These are phyloP conservation scores for Scenedesmus sp. DNA, from an alignment of 163 green algal genomes.

Conservation along the genomic window DNA sequence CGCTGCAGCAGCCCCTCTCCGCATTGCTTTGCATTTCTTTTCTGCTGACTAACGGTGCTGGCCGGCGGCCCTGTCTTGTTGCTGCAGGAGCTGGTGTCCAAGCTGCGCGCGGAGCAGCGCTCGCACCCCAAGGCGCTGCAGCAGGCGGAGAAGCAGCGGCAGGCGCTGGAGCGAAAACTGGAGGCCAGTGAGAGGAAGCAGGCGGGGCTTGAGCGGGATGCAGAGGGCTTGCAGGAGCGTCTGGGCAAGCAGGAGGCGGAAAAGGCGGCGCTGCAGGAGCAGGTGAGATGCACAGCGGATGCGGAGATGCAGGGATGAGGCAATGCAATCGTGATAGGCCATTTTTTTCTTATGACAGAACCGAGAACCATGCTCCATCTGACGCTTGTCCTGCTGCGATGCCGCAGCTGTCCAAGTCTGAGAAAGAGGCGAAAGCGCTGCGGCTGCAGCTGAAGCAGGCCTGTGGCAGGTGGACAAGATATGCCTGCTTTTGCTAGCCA, in stretches of 20 bases:
- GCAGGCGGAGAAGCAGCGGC: slow-evolving; percentile 37
- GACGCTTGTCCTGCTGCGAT: neutral
- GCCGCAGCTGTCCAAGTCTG: neutral
- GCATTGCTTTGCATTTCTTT: neutral
- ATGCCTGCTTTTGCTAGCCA: too few relatives aligned
- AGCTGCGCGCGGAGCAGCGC: slow-evolving; percentile 25
- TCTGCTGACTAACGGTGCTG: neutral
- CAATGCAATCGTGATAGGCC: too few relatives aligned
- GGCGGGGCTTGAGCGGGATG: slow-evolving; percentile 35
- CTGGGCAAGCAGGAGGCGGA: slow-evolving; percentile 33
- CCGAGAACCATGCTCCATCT: neutral
- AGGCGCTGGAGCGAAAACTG: slow-evolving; percentile 24
- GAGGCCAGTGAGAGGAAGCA: slow-evolving; percentile 12
- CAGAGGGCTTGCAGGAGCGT: slow-evolving; percentile 39
- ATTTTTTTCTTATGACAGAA: too few relatives aligned
- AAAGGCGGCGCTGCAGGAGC: slow-evolving; percentile 46
- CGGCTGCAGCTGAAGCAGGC: slow-evolving; percentile 38
- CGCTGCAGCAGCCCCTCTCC: neutral
- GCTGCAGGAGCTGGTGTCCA: slow-evolving; percentile 29
- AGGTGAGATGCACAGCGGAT: slow-evolving; percentile 1
- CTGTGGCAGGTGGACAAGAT: slow-evolving; percentile 12
- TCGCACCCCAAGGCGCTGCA: slow-evolving; percentile 27
- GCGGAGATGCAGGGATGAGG: neutral
- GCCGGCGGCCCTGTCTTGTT: neutral
- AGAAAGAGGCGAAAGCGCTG: slow-evolving; percentile 34